Evolutionary conservation across 2,329 filamentous ascomycete species (phyloP).

Genomic region (Exophiala spinifera): DNA sequence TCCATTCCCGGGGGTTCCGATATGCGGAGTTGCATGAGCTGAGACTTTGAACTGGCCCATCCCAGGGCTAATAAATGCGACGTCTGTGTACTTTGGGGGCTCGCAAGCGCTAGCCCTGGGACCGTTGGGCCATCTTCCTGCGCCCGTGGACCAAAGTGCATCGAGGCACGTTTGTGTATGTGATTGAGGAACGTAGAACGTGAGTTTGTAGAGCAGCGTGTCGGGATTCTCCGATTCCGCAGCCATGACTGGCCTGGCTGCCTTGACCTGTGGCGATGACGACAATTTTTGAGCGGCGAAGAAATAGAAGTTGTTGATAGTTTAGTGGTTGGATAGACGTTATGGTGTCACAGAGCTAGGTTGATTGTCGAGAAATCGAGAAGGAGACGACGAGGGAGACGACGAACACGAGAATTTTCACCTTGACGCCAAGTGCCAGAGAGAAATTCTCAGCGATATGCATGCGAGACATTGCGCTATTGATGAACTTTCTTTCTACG

Average conservation of each 20-base stretch:
- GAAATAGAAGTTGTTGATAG: no score
- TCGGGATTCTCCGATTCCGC: neutral
- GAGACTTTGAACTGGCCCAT: slow-evolving; percentile 43
- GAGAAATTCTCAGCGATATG: no score
- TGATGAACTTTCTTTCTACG: no score
- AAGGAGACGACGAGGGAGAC: no score
- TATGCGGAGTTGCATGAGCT: slow-evolving; percentile 39
- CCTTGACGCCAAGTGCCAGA: no score
- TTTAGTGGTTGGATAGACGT: no score
- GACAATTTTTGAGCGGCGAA: no score
- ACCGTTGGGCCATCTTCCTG: slow-evolving; percentile 38
- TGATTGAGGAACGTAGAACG: slow-evolving; percentile 43
- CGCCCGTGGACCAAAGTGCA: slow-evolving; percentile 42
- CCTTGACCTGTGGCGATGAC: no score
- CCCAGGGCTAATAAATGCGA: slow-evolving; percentile 40
- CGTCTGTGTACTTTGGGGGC: slow-evolving; percentile 35
- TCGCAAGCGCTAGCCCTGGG: slow-evolving; percentile 31
- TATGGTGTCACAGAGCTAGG: no score
- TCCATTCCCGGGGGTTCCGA: slow-evolving; percentile 36
- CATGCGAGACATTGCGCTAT: no score
- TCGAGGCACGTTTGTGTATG: slow-evolving; percentile 41
- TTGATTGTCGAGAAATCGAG: no score
- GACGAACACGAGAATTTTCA: no score
- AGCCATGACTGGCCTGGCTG: neutral
- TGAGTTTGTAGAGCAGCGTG: slow-evolving; percentile 37